phyloP scores from a whole-genome alignment of 371 early-diverging fungal species.

The Mucor mucedo region DNA sequence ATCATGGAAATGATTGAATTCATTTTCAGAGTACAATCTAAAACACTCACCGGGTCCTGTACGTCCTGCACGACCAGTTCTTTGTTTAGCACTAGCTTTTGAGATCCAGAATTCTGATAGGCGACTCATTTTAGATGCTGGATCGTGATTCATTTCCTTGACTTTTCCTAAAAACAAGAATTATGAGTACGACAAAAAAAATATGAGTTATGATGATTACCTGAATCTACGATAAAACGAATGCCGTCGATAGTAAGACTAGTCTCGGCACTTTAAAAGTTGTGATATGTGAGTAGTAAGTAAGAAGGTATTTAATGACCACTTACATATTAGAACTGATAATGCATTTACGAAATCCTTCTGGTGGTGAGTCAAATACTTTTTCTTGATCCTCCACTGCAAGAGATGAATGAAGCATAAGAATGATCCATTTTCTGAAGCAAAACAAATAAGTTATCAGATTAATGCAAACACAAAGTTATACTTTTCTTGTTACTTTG shows the following conservation, averaged over 20 bases:
- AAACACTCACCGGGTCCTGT: conserved; percentile 98
- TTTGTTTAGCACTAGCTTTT: conserved; percentile 93
- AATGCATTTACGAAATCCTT: conserved; percentile 61
- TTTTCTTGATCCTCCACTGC: conserved; percentile 60
- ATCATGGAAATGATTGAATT: conserved; percentile 88
- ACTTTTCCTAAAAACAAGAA: conserved; percentile 50
- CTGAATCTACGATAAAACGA: conserved; percentile 96
- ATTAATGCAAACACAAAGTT: background rate
- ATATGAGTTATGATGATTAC: conserved; percentile 40
- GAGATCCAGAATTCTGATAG: conserved; percentile 90
- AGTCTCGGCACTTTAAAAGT: conserved; percentile 82
- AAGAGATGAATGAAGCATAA: conserved; percentile 59
- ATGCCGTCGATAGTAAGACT: conserved; percentile 98
- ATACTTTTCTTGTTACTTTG: conserved; percentile 25
- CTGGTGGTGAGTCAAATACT: conserved; percentile 55
- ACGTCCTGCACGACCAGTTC: conserved; percentile 99
- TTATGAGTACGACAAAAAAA: too few species aligned
- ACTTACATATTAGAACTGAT: conserved; percentile 70
- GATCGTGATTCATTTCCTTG: conserved; percentile 68
- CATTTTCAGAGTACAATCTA: conserved; percentile 94
- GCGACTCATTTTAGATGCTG: conserved; percentile 59
- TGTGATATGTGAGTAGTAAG: background rate
- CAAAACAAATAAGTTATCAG: background rate
- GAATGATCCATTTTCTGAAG: conserved; percentile 61
- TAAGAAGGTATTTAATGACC: background rate